Conservation (phyloP, 768 basidiomycete genomes). For the Leucosporidium creatinivorum region DNA sequence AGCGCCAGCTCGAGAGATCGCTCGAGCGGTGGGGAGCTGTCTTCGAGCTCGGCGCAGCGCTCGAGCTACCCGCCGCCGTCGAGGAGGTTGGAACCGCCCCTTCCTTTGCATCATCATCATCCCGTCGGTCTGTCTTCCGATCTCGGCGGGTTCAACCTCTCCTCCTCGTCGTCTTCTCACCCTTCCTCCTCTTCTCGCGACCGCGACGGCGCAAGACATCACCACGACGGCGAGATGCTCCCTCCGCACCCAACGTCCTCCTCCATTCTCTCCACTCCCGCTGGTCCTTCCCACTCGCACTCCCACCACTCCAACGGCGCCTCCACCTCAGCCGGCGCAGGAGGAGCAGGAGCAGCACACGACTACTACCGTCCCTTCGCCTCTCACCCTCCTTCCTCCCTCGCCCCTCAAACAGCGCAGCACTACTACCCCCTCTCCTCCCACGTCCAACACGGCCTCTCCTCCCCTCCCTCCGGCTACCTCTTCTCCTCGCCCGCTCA, state of each 20-base stretch:
- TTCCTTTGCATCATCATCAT: conserved; percentile 18
- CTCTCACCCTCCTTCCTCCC: neutral
- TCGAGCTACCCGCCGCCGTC: too few relatives aligned
- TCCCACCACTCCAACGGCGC: too few relatives aligned
- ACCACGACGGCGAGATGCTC: conserved; percentile 8
- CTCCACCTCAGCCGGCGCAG: conserved; percentile 14
- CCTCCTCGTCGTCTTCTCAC: conserved; percentile 1
- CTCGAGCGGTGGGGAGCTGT: too few relatives aligned
- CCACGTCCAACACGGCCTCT: neutral
- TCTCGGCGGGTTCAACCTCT: conserved; percentile 22
- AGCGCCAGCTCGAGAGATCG: neutral
- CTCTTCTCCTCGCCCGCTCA: conserved; percentile 30
- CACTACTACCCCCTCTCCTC: neutral
- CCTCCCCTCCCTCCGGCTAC: conserved; percentile 10
- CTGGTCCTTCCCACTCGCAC: conserved; percentile 3
- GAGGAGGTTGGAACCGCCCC: neutral
- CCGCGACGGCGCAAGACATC: neutral
- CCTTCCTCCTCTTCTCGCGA: neutral
- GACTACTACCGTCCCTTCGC: neutral
- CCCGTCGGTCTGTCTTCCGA: conserved; percentile 23
- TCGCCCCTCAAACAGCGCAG: neutral
- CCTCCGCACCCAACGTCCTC: conserved; percentile 7
- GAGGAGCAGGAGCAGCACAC: neutral
- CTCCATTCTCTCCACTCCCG: conserved; percentile 5
- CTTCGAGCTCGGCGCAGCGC: too few relatives aligned